phyloP scores from a whole-genome alignment of 2,329 filamentous ascomycete genomes.

The Sarocladiaceae sp. region DNA sequence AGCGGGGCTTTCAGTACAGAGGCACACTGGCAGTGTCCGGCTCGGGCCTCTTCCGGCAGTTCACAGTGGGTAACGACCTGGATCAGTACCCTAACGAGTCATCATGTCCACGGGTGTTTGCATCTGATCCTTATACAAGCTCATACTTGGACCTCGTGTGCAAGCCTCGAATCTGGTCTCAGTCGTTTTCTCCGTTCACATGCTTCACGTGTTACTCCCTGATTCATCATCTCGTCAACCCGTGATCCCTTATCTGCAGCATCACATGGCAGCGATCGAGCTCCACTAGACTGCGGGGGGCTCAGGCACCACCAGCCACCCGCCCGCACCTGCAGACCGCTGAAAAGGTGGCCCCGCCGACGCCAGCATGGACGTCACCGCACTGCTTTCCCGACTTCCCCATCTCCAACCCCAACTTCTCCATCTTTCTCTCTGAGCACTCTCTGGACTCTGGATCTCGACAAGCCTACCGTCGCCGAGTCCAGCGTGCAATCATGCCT shows the following conservation, averaged over 20 bases:
- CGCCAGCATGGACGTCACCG: background rate
- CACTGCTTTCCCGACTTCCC: conserved; percentile 1
- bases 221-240: background rate
- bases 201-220: too few relatives aligned
- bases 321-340: background rate
- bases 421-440: background rate
- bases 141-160: too few relatives aligned
- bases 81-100: too few relatives aligned
- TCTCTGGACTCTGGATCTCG: background rate
- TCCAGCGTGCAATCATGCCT: background rate
- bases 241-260: background rate
- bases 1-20: too few relatives aligned
- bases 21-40: too few relatives aligned
- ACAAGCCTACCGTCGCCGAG: background rate
- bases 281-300: conserved; percentile 4
- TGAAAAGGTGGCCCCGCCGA: too few relatives aligned
- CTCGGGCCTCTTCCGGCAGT: too few relatives aligned
- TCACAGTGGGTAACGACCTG: too few relatives aligned
- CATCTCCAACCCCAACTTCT: conserved; percentile 2
- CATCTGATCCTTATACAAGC: too few relatives aligned
- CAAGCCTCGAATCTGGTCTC: background rate
- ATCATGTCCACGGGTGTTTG: too few relatives aligned
- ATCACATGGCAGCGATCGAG: background rate
- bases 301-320: conserved; percentile 4
- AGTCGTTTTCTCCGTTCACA: too few relatives aligned